Evolutionary conservation across 1,139 yeast genomes (phyloP).

Genomic region (Kodamaea derodonti): DNA sequence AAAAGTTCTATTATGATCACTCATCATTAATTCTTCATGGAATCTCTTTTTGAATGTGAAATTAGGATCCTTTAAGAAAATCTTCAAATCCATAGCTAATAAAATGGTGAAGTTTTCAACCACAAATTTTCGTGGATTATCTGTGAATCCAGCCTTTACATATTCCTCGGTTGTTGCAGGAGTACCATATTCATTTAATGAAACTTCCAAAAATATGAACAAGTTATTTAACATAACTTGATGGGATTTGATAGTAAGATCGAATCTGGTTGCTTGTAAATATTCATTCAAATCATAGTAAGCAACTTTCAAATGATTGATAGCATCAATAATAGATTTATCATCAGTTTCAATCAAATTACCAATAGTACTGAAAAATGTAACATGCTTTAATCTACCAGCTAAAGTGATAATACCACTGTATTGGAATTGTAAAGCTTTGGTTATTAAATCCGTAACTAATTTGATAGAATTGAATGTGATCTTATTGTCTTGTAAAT

Average conservation of each 20-base stretch:
- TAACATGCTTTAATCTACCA: conserved; percentile 43
- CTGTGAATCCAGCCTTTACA: conserved; percentile 45
- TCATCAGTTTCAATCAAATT: conserved; percentile 41
- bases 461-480: conserved; percentile 43
- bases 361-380: conserved; percentile 41
- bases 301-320: conserved; percentile 30
- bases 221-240: conserved; percentile 41
- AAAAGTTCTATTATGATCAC: conserved; percentile 42
- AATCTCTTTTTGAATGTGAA: conserved; percentile 54
- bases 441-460: conserved; percentile 42
- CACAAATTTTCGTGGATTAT: conserved; percentile 40
- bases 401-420: conserved; percentile 41
- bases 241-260: conserved; percentile 39
- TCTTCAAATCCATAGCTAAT: conserved; percentile 48
- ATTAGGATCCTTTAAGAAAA: conserved; percentile 52
- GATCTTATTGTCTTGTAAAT: conserved; percentile 43
- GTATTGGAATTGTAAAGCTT: conserved; percentile 39
- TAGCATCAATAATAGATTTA: conserved; percentile 28
- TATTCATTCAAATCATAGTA: conserved; percentile 39
- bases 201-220: conserved; percentile 36
- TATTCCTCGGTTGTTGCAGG: conserved; percentile 46
- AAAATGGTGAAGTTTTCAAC: conserved; percentile 39
- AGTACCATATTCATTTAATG: conserved; percentile 44
- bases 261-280: conserved; percentile 34
- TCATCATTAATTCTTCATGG: conserved; percentile 55